phyloP scores from a whole-genome alignment of 805 yeast species.

The Candida hispaniensis region DNA sequence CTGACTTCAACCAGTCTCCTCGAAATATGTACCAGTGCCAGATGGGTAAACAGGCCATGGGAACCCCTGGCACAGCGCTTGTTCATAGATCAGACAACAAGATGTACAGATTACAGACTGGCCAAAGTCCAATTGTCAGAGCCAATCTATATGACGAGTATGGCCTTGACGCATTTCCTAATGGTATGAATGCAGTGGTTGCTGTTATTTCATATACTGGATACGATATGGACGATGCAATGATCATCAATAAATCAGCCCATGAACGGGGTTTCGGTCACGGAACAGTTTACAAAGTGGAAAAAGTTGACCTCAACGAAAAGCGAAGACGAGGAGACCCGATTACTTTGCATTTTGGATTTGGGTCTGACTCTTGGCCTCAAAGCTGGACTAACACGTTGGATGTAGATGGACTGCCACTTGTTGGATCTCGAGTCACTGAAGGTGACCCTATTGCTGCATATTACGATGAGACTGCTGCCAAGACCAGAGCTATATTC shows the following conservation, averaged over 20 bases:
- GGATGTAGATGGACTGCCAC: constrained; percentile 88
- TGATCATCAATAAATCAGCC: constrained; percentile 95
- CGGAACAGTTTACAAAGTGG: constrained; percentile 93
- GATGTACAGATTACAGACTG: constrained; percentile 81
- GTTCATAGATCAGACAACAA: constrained; percentile 90
- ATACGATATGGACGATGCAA: constrained; percentile 99
- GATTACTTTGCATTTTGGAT: constrained; percentile 85
- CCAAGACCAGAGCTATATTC: constrained; percentile 83
- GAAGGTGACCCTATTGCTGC: constrained; percentile 97
- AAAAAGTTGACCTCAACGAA: constrained; percentile 71
- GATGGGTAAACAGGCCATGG: constrained; percentile 99
- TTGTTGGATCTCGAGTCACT: constrained; percentile 74
- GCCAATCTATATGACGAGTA: constrained; percentile 89
- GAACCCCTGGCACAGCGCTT: constrained; percentile 96
- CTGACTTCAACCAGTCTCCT: constrained; percentile 98
- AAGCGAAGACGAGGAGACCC: constrained; percentile 88
- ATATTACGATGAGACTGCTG: constrained; percentile 78
- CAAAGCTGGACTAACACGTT: constrained; percentile 77
- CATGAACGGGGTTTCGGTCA: constrained; percentile 97
- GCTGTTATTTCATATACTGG: constrained; percentile 98
- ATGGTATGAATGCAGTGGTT: constrained; percentile 96
- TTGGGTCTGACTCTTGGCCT: constrained; percentile 90
- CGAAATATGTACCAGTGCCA: constrained; percentile 99
- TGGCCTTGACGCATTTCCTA: constrained; percentile 97
- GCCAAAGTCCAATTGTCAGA: constrained; percentile 95